Conservation (phyloP, 192 early-diverging fungal genomes). For the Umbelopsis sp. region DNA sequence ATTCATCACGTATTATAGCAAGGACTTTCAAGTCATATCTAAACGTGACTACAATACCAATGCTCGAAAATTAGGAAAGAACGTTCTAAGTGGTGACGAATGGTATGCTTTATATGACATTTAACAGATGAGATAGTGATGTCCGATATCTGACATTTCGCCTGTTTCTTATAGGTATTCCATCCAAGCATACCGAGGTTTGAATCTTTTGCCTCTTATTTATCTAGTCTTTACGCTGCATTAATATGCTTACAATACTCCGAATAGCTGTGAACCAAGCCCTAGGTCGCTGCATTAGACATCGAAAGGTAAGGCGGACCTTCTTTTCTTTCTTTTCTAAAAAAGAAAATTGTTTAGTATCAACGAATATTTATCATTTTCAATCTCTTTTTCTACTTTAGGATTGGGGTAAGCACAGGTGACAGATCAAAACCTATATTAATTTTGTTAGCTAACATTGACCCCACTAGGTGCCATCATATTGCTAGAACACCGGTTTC, state of each 20-base stretch:
- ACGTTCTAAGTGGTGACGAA: constrained; percentile 13
- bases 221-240: background rate
- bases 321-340: too few species aligned
- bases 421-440: background rate
- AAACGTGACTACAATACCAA: constrained; percentile 44
- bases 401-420: constrained; percentile 11
- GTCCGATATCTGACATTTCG: too few species aligned
- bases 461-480: constrained; percentile 67
- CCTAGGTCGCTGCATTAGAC: constrained; percentile 38
- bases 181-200: constrained; percentile 32
- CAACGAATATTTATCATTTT: too few species aligned
- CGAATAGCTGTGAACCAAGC: constrained; percentile 39
- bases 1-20: constrained; percentile 15
- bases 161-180: constrained; percentile 20
- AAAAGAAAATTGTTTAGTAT: too few species aligned
- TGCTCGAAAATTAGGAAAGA: background rate
- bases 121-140: background rate
- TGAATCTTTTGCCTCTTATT: background rate
- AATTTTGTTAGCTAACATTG: background rate
- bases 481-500: constrained; percentile 56
- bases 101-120: constrained; percentile 17
- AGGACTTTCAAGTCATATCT: constrained; percentile 58
- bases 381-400: background rate
- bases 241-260: background rate
- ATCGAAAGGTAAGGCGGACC: constrained; percentile 25